Conservation (phyloP, 129 eudicot species). For the Pulicaria dysenterica region DNA sequence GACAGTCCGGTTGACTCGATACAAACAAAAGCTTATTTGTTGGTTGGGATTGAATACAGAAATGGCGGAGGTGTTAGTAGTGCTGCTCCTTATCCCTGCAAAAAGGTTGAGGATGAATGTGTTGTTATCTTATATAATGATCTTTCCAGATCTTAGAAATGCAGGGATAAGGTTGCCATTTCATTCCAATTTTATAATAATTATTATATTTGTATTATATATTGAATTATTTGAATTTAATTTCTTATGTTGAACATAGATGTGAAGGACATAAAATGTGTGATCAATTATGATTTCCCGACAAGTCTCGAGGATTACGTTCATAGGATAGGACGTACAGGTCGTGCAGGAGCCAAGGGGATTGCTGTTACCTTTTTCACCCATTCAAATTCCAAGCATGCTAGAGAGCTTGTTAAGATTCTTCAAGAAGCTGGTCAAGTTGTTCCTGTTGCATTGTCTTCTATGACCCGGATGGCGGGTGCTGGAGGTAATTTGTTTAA, state of each 20-base stretch:
- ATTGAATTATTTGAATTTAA: slow-evolving; percentile 18
- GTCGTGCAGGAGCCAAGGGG: slow-evolving; percentile 98
- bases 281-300: slow-evolving; percentile 93
- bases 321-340: slow-evolving; percentile 99
- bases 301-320: slow-evolving; percentile 93
- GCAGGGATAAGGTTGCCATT: slow-evolving; percentile 97
- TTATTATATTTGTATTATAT: neutral
- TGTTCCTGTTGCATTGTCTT: slow-evolving; percentile 68
- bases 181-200: slow-evolving; percentile 26
- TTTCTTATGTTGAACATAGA: slow-evolving; percentile 51
- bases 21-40: slow-evolving; percentile 47
- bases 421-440: slow-evolving; percentile 94
- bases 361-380: slow-evolving; percentile 92
- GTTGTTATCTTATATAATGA: slow-evolving; percentile 34
- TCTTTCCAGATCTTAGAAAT: slow-evolving; percentile 54
- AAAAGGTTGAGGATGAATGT: slow-evolving; percentile 79
- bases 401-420: slow-evolving; percentile 85
- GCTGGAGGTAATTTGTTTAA: slow-evolving; percentile 47
- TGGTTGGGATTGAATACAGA: slow-evolving; percentile 53
- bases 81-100: slow-evolving; percentile 99
- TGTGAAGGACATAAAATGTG: slow-evolving; percentile 99
- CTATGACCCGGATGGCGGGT: slow-evolving; percentile 60
- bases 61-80: slow-evolving; percentile 54
- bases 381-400: slow-evolving; percentile 70
- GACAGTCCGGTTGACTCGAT: slow-evolving; percentile 95